Evolutionary conservation across 164 flowering plant species (phyloP), one percentile per base, ranked within the genome.

Genomic region (Berberis vulgaris): DNA sequence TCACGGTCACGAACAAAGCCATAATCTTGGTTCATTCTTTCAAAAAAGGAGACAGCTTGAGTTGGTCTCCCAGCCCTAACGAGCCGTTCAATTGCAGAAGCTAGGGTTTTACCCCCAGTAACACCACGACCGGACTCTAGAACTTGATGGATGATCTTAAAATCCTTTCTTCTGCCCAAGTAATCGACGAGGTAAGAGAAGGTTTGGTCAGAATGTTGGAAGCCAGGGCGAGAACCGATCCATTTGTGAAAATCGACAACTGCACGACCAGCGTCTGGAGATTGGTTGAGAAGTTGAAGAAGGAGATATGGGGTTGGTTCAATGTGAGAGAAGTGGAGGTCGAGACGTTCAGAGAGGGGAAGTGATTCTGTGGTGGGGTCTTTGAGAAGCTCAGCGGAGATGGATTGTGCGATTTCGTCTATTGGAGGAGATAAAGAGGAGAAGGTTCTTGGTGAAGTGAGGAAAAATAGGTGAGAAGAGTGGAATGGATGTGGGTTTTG

Each of bases 101-200:
- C 73, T 1, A 89, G 57, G 55, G 81, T 66, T 58, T 82, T 78
- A 5, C 54, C 10, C 6, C 92, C 96, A 2, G 77, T 69, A 38
- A 83, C 60, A 0, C 78, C 81, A 9, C 68, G 68, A 4, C 73
- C 81, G 5, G 61, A 62, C 8, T 57, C 54, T 6, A 95, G 81
- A 7, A 91, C 54, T 1, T 84, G 86, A 38, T 85, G 77, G 12
- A 76, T 67, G 6, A 86, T 82, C 69, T 89, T 91, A 74, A 95
- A 89, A 76, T 95, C 99, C 65, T 85, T 86, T 41, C 91, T 72
- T 6, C 96, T 84, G 12, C 97, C 99, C 54, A 95, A 85, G 76
- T 74, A 86, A 65, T 80, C 79, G 38, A 89, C 80, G 59, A 95
- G 76, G 41, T 65, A 69, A 2, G 97, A 83, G 8, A 76, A n/a